These are phyloP conservation scores for Ustilago shanxiensis DNA, from an alignment of 1,284 basidiomycete species.

Conservation along the genomic window DNA sequence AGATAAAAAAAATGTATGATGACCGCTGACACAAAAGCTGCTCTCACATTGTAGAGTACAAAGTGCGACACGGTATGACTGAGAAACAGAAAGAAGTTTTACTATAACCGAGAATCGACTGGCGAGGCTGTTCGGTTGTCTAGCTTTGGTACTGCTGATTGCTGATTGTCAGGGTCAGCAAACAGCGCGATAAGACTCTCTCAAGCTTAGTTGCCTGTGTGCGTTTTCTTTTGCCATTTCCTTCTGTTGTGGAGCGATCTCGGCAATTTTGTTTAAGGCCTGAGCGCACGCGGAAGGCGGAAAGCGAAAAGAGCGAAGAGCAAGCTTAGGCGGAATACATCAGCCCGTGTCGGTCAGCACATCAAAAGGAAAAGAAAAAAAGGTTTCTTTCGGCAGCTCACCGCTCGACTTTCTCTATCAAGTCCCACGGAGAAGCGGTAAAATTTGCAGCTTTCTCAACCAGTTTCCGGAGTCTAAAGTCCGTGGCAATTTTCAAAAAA, in stretches of 20 bases:
- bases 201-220: too few species aligned
- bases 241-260: neutral
- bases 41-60: too few species aligned
- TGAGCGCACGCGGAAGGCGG: too few species aligned
- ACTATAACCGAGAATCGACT: too few species aligned
- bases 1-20: too few species aligned
- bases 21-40: conserved; percentile 9
- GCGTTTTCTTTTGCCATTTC: neutral
- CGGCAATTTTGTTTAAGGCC: neutral
- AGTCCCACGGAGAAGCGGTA: conserved; percentile 10
- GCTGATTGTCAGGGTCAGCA: too few species aligned
- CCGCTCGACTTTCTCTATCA: neutral
- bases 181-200: neutral
- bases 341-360: conserved; percentile 17
- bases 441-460: neutral
- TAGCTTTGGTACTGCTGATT: too few species aligned
- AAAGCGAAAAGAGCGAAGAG: too few species aligned
- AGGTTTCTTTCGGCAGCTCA: neutral
- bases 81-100: neutral
- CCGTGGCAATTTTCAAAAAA: conserved; percentile 13
- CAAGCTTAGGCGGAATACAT: conserved; percentile 10
- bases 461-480: conserved; percentile 20
- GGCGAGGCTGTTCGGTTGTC: too few species aligned
- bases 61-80: neutral
- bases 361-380: neutral